These are phyloP conservation scores for Candida parachauliodes DNA, from an alignment of 805 yeast genomes.

Conservation along the genomic window DNA sequence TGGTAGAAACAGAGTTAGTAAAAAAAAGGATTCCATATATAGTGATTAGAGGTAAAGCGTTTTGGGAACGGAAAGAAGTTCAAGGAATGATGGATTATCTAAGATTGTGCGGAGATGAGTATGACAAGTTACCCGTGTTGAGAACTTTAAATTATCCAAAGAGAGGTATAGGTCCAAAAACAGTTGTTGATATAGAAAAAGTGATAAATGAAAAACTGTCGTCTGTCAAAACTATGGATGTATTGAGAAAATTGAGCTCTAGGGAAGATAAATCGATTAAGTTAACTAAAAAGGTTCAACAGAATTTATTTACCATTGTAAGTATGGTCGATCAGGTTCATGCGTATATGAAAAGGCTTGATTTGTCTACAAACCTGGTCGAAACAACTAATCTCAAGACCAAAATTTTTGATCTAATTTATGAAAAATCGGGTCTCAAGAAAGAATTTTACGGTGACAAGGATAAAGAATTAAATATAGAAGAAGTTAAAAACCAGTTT, in stretches of 20 bases:
- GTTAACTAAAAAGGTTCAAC: constrained; percentile 3
- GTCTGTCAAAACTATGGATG: constrained; percentile 6
- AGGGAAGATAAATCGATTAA: background rate
- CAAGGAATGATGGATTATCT: constrained; percentile 59
- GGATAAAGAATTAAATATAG: constrained; percentile 31
- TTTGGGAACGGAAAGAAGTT: constrained; percentile 78
- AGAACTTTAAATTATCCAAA: constrained; percentile 59
- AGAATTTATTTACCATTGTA: constrained; percentile 15
- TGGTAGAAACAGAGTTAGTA: constrained; percentile 61
- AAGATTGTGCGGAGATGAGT: constrained; percentile 54
- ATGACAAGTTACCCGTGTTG: constrained; percentile 58
- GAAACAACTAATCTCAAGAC: constrained; percentile 2
- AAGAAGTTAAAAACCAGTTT: constrained; percentile 38
- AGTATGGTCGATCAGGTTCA: constrained; percentile 9
- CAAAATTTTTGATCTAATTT: constrained; percentile 22
- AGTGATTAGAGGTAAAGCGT: constrained; percentile 69
- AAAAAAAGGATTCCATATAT: constrained; percentile 57
- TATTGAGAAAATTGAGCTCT: constrained; percentile 6
- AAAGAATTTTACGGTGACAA: constrained; percentile 24
- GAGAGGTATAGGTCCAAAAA: constrained; percentile 63
- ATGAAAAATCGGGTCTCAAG: constrained; percentile 25
- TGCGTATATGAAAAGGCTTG: background rate
- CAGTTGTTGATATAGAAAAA: constrained; percentile 34
- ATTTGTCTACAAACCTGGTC: background rate
- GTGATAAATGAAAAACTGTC: constrained; percentile 10